Conservation (phyloP, 2,329 filamentous ascomycete species). For the Fusarium udum region DNA sequence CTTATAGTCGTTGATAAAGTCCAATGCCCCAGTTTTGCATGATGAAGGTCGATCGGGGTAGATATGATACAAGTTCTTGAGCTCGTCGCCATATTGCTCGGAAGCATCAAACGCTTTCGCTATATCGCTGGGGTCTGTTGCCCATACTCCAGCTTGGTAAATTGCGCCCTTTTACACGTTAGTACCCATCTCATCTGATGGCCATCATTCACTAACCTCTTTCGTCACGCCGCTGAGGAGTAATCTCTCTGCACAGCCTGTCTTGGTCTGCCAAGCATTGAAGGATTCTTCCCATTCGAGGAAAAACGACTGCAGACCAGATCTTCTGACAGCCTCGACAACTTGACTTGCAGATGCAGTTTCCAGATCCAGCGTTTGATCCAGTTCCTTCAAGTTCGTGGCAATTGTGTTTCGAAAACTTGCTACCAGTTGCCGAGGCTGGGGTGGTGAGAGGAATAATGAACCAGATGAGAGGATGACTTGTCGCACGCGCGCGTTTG, state of each 20-base stretch:
- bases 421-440: slow-evolving; percentile 33
- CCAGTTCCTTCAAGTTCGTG: neutral
- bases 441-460: slow-evolving; percentile 54
- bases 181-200: too few relatives aligned
- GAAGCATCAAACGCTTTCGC: neutral
- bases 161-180: neutral
- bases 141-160: neutral
- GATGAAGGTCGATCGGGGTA: slow-evolving; percentile 50
- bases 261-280: neutral
- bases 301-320: slow-evolving; percentile 1
- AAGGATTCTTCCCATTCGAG: slow-evolving; percentile 9
- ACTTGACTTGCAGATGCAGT: neutral
- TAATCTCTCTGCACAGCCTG: neutral
- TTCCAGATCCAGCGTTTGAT: slow-evolving; percentile 34
- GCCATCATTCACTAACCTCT: neutral
- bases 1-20: slow-evolving; percentile 49
- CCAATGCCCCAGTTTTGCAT: slow-evolving; percentile 52
- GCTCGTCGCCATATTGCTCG: slow-evolving; percentile 38
- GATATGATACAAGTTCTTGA: slow-evolving; percentile 55
- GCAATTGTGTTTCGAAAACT: neutral
- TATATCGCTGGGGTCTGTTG: accelerated
- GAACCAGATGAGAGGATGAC: slow-evolving; percentile 54
- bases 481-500: slow-evolving; percentile 38
- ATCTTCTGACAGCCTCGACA: neutral
- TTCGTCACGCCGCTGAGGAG: slow-evolving; percentile 3